A percentile compares a stretch with the other conserved stretches of the same genome.
Conservation (phyloP, 202 grass and related monocot species). For the Hordeum pubiflorum region DNA sequence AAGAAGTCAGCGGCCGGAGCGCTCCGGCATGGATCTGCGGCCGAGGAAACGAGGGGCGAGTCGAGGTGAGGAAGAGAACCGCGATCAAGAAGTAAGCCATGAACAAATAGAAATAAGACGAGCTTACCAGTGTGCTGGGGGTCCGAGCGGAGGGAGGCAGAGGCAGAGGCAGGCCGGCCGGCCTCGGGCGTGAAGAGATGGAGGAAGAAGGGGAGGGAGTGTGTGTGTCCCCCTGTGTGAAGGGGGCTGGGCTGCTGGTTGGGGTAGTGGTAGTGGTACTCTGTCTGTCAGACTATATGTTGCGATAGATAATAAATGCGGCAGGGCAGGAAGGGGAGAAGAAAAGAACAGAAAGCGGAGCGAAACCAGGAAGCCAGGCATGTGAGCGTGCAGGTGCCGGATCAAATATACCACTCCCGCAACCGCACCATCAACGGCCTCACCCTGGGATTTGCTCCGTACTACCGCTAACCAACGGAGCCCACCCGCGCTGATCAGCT, state of each 20-base stretch:
- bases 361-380: background rate
- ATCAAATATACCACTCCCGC: background rate
- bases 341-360: constrained; percentile 12
- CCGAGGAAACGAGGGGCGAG: background rate
- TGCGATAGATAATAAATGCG: constrained; percentile 37
- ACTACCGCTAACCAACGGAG: background rate
- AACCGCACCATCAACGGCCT: background rate
- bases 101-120: too few relatives aligned
- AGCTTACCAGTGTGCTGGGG: background rate
- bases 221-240: background rate
- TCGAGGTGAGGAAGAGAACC: background rate
- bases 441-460: background rate
- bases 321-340: background rate
- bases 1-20: background rate
- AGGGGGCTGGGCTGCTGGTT: background rate
- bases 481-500: background rate
- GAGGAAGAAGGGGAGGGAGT: background rate
- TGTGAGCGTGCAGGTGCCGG: background rate
- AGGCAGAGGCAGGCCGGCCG: background rate
- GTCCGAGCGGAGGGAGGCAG: background rate
- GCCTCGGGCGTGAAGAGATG: background rate
- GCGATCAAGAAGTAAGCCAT: background rate
- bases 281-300: background rate
- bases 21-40: constrained; percentile 23
- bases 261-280: background rate